Conservation (phyloP, 2,329 filamentous ascomycete genomes). For the Pseudogymnoascus sp. region DNA sequence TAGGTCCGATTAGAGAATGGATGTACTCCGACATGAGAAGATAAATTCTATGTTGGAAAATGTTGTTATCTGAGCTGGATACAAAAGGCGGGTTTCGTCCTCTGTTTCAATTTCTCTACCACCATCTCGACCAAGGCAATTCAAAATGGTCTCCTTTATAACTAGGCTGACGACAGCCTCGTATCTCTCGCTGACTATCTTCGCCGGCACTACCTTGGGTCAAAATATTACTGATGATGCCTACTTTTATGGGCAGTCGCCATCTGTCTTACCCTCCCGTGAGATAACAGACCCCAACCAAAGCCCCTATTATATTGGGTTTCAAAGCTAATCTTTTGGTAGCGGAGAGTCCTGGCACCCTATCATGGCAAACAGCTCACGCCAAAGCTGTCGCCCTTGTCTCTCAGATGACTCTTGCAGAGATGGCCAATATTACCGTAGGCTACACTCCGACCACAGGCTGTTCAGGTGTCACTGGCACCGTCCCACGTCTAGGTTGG, state of each 20-base stretch:
- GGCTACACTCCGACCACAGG: too few species aligned
- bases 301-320: not conserved
- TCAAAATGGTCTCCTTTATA: not conserved
- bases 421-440: too few species aligned
- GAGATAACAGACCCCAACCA: slow-evolving; percentile 9
- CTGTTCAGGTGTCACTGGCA: slow-evolving; percentile 38
- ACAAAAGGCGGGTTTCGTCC: not conserved
- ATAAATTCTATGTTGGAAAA: not conserved
- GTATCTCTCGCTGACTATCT: not conserved
- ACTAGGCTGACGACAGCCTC: not conserved
- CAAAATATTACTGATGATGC: slow-evolving; percentile 26
- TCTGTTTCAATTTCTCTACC: not conserved
- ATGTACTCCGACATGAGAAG: not conserved
- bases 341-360: not conserved
- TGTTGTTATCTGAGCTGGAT: not conserved
- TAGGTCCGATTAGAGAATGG: not conserved
- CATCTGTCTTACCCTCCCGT: slow-evolving; percentile 30
- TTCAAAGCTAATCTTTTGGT: not conserved
- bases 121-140: not conserved
- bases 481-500: slow-evolving; percentile 60
- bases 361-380: not conserved
- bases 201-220: slow-evolving; percentile 13
- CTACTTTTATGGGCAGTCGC: slow-evolving; percentile 31
- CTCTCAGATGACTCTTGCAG: too few species aligned
- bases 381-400: not conserved